Evolutionary conservation across 805 yeast genomes (phyloP), one percentile per base, ranked within the genome.

Genomic region (Yarrowia divulgata): DNA sequence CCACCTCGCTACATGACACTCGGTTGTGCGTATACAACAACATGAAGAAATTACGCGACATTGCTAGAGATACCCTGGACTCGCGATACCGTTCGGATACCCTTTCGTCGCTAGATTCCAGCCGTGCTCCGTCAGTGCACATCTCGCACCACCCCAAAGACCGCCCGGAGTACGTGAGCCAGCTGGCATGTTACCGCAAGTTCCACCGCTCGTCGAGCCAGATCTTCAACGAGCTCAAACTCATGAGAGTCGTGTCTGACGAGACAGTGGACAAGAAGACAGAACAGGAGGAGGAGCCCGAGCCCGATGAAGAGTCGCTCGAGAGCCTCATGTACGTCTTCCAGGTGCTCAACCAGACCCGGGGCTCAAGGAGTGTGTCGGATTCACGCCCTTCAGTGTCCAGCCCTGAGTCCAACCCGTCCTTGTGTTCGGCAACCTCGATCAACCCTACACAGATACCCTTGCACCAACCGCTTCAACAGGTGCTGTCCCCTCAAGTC

Each of bases 121-220:
- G 9, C 42, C 29, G 60, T 3, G 35, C 18, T 37, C 18, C 58
- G n/a, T 37, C 45, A 8, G 45, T 37, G 6, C 63, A n/a, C 10
- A 57, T 57, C 29, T 57, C 48, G 14, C n/a, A 23, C 63, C 29
- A 40, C 37, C 63, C 63, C 48, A 42, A 57, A 42, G 63, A 54
- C 45, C 34, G 60, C 3, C 60, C 60, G 2, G 63, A 57, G 63
- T 40, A 40, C 12, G 48, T 42, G 37, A 40, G 48, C 23, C 63
- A 57, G 49, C 63, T 57, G 48, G 46, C 63, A 7, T 57, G 63
- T 18, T 57, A 57, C 63, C 63, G 63, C 46, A 57, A 57, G 63
- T 57, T 57, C 48, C 63, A 57, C 48, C 63, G 63, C 14, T 57
- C 48, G 37, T 40, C 48, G 9, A 40, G 48, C 10, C 63, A 57